Evolutionary conservation across 192 early-diverging fungal genomes (phyloP), one percentile per base, ranked within the genome.

Genomic region (Coemansia sp.): DNA sequence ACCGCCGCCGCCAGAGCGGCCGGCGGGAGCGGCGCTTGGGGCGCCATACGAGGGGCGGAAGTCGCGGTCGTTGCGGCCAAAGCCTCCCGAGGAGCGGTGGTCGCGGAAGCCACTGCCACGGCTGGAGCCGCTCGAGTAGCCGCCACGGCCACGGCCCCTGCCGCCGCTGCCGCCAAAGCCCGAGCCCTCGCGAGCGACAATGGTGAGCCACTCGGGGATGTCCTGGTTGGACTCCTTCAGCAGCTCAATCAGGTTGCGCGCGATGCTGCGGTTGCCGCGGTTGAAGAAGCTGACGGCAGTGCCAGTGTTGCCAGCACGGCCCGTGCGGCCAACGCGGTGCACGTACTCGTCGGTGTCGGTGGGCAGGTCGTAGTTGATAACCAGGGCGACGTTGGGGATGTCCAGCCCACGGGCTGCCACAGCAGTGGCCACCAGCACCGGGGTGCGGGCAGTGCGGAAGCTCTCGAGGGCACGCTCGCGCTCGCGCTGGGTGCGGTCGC

Each of bases 241-340:
- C 57, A 97, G 85, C 7, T 95, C 94, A 37, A 94, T 83, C 36
- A 99, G 79, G 60, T 92, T 92, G 64, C 88, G 86, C 31, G 91
- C 92, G 63, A 97, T 88, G 56, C 86, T 85, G 67, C 89, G 92
- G 86, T 92, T 90, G 45, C 86, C 83, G 46, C 90, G 87, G 86
- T 94, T 94, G 83, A 97, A 97, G 88, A 97, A 97, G 42, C 93
- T 92, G 7, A 95, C 97, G 53, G 95, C 92, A 24, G 88, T 82
- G 63, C 95, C 96, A 31, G 86, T 88, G 86, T 96, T 97, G 66
- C 95, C 95, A 59, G 95, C 96, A 87, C 96, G 92, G 65, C 92
- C 95, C 42, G 95, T 98, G 90, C 95, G 94, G 71, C 96, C 96
- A 69, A 96, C 95, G 74, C 96, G 91, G 85, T 98, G 96, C n/a